Conservation (phyloP, 164 flowering plant species). For the Magnolia sinica region DNA sequence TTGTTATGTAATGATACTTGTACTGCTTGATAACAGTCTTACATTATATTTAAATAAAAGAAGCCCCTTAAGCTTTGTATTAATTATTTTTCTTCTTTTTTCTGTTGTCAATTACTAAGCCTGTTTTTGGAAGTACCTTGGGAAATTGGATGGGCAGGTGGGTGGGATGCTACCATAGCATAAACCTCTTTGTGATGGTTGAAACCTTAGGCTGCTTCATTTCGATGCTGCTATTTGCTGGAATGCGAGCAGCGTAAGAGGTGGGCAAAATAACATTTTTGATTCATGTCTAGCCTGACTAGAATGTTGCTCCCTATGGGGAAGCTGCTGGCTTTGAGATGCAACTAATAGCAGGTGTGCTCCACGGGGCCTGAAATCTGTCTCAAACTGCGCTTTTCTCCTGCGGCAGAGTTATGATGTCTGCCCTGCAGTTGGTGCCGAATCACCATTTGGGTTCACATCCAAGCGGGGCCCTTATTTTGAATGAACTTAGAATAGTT, state of each 20-base stretch:
- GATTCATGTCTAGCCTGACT: too few species aligned
- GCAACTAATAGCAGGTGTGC: background rate
- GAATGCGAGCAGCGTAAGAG: background rate
- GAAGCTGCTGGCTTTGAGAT: background rate
- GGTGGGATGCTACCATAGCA: background rate
- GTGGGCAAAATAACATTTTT: too few species aligned
- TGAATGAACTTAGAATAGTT: too few species aligned
- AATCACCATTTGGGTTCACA: background rate
- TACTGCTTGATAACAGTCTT: slow-evolving; percentile 3
- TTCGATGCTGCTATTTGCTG: background rate
- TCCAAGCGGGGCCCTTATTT: background rate
- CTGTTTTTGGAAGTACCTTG: background rate
- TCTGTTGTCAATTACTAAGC: background rate
- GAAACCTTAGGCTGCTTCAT: background rate
- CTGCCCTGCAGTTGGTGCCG: background rate
- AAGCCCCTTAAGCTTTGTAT: background rate
- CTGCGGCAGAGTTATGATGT: background rate
- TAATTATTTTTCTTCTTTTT: background rate
- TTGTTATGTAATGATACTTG: slow-evolving; percentile 18
- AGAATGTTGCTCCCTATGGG: too few species aligned
- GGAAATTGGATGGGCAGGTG: too few species aligned
- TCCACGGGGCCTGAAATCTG: background rate
- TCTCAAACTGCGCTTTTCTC: background rate
- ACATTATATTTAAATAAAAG: background rate
- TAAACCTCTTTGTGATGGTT: background rate